phyloP scores from a whole-genome alignment of 768 basidiomycete species.

The Bullera alba region DNA sequence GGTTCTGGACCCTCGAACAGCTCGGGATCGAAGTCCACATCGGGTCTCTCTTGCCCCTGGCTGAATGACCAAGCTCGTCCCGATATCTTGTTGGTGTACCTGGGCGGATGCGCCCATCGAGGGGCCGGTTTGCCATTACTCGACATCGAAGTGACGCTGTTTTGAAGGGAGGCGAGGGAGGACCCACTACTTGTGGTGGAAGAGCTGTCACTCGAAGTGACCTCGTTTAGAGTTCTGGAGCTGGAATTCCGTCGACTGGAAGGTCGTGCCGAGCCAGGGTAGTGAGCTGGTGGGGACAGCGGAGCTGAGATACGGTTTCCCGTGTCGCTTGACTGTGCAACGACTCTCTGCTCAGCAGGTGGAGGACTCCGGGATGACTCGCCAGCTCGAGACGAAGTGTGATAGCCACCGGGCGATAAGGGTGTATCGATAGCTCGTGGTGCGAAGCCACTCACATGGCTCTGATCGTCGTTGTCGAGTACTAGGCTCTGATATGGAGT shows the following conservation, averaged over 20 bases:
- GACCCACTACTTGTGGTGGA: slow-evolving; percentile 12
- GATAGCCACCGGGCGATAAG: too few species aligned
- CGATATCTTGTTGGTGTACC: slow-evolving; percentile 11
- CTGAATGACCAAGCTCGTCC: slow-evolving; percentile 21
- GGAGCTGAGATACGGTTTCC: slow-evolving; percentile 33
- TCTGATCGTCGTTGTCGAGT: too few species aligned
- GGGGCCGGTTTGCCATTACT: slow-evolving; percentile 1
- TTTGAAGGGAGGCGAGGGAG: slow-evolving; percentile 5
- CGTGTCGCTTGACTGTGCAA: slow-evolving; percentile 16
- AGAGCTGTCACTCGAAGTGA: slow-evolving; percentile 5
- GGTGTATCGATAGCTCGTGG: too few species aligned
- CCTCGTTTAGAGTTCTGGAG: not conserved
- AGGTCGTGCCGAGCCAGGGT: slow-evolving; percentile 13
- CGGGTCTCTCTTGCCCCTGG: slow-evolving; percentile 16
- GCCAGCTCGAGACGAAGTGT: too few species aligned
- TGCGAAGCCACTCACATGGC: too few species aligned
- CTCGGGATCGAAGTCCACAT: slow-evolving; percentile 32
- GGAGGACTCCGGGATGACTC: too few species aligned
- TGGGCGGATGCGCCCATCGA: slow-evolving; percentile 28
- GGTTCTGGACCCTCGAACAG: slow-evolving; percentile 15
- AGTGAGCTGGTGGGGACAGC: slow-evolving; percentile 28
- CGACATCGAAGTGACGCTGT: slow-evolving; percentile 2
- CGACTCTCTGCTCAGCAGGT: slow-evolving; percentile 5
- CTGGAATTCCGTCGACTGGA: not conserved
- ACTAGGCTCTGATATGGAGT: too few species aligned